Evolutionary conservation across 2,329 filamentous ascomycete species (phyloP).

Genomic region (Xylaria sp.): DNA sequence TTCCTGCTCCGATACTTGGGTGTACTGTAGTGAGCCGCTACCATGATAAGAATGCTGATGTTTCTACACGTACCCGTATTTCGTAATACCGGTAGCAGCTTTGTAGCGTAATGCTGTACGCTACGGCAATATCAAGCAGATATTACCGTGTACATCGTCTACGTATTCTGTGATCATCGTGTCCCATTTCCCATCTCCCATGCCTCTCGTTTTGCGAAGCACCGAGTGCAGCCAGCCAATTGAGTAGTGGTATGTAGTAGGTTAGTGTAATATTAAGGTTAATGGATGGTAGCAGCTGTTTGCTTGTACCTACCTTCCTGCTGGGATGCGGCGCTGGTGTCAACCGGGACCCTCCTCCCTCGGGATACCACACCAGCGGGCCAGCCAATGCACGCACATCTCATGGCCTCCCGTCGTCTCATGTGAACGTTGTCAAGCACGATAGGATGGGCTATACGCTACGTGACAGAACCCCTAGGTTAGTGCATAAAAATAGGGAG

Average conservation of each 20-base stretch:
- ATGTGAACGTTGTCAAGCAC: slow-evolving; percentile 28
- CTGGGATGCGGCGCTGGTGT: slow-evolving; percentile 14
- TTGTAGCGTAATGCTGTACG: not conserved
- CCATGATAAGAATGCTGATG: not conserved
- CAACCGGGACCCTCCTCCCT: not conserved
- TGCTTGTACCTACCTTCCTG: not conserved
- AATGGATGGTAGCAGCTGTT: slow-evolving; percentile 27
- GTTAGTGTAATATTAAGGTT: not conserved
- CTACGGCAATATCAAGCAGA: not conserved
- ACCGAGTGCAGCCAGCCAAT: not conserved
- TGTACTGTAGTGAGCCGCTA: not conserved
- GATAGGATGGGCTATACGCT: slow-evolving; percentile 1
- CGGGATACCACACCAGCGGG: slow-evolving; percentile 10
- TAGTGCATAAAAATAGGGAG: slow-evolving; percentile 16
- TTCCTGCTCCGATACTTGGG: not conserved
- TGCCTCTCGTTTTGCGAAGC: not conserved
- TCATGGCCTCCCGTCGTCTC: slow-evolving; percentile 25
- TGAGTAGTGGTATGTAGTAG: not conserved
- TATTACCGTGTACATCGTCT: not conserved
- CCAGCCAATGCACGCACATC: slow-evolving; percentile 24
- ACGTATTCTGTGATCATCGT: not conserved
- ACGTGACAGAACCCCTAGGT: slow-evolving; percentile 20
- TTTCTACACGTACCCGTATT: not conserved
- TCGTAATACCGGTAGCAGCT: not conserved
- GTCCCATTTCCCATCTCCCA: not conserved